These are phyloP conservation scores for Xylaria multiplex DNA, from an alignment of 2,329 filamentous ascomycete species.

Conservation along the genomic window DNA sequence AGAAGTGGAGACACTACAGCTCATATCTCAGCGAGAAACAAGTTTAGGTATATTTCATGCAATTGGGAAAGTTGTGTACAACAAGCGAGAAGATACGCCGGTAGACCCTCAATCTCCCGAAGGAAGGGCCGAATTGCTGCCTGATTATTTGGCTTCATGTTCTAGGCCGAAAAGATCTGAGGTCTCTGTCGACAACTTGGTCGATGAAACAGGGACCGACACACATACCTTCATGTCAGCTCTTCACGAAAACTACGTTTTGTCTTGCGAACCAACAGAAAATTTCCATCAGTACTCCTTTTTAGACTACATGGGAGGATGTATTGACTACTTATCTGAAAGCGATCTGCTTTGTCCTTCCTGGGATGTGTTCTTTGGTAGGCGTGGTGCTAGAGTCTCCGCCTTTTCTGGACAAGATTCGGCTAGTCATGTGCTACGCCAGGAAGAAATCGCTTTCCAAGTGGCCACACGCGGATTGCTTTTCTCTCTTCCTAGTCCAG, in stretches of 20 bases:
- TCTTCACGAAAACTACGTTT: conserved; percentile 90
- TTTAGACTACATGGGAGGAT: conserved; percentile 83
- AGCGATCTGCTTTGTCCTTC: conserved; percentile 86
- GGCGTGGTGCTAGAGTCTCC: conserved; percentile 60
- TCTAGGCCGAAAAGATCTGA: conserved; percentile 71
- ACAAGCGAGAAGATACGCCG: conserved; percentile 77
- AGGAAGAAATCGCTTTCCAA: conserved; percentile 95
- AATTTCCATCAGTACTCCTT: conserved; percentile 66
- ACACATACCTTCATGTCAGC: conserved; percentile 89
- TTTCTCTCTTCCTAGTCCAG: conserved; percentile 85
- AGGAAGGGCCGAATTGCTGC: conserved; percentile 64
- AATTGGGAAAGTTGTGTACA: conserved; percentile 95
- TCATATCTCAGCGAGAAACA: conserved; percentile 87
- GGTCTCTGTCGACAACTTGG: conserved; percentile 77
- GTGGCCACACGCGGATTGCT: conserved; percentile 87
- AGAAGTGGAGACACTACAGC: conserved; percentile 81
- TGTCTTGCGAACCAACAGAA: conserved; percentile 76
- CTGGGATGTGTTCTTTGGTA: conserved; percentile 73
- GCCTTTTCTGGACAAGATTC: conserved; percentile 64
- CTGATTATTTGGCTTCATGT: conserved; percentile 65
- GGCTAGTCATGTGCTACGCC: conserved; percentile 79
- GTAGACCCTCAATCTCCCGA: conserved; percentile 51
- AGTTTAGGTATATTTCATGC: conserved; percentile 96
- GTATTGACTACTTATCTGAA: conserved; percentile 86
- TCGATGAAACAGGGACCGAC: conserved; percentile 93